phyloP scores from a whole-genome alignment of 225 moss, liverwort and hornwort species.

The Sphagnum tenellum region DNA sequence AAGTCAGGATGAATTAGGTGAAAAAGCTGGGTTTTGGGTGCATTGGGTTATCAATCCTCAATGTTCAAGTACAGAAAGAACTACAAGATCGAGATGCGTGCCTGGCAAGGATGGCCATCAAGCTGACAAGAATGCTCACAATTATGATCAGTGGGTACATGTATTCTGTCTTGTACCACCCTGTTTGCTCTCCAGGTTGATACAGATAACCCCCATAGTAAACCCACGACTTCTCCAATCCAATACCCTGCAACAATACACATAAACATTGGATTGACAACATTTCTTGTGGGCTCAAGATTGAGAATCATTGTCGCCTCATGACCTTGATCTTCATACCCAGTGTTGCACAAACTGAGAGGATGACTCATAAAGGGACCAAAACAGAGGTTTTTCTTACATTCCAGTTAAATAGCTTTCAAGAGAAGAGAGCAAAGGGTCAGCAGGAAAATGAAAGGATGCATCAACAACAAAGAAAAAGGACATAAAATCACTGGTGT shows the following conservation, averaged over 20 bases:
- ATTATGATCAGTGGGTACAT: conserved; percentile 66
- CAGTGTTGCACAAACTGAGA: too few relatives aligned
- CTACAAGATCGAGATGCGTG: conserved; percentile 3
- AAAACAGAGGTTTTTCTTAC: neutral
- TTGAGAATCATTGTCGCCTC: too few relatives aligned
- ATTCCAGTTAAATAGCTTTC: neutral
- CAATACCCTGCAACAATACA: conserved; percentile 35
- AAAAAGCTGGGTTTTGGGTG: too few relatives aligned
- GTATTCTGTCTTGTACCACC: conserved; percentile 62
- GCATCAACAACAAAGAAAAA: too few relatives aligned
- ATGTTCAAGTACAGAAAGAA: too few relatives aligned
- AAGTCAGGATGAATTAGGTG: too few relatives aligned
- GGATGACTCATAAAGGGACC: too few relatives aligned
- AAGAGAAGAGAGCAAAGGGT: neutral
- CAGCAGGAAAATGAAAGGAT: too few relatives aligned
- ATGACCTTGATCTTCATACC: too few relatives aligned
- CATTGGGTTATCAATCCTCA: too few relatives aligned
- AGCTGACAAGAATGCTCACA: conserved; percentile 52
- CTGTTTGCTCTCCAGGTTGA: conserved; percentile 36
- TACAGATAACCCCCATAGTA: conserved; percentile 85
- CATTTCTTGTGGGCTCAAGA: neutral
- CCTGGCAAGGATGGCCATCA: conserved; percentile 52
- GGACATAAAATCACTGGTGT: too few relatives aligned
- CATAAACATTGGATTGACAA: neutral
- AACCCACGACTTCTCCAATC: conserved; percentile 64